These are phyloP conservation scores for Bipolaris cookei DNA, from an alignment of 2,329 filamentous ascomycete species.

Conservation along the genomic window DNA sequence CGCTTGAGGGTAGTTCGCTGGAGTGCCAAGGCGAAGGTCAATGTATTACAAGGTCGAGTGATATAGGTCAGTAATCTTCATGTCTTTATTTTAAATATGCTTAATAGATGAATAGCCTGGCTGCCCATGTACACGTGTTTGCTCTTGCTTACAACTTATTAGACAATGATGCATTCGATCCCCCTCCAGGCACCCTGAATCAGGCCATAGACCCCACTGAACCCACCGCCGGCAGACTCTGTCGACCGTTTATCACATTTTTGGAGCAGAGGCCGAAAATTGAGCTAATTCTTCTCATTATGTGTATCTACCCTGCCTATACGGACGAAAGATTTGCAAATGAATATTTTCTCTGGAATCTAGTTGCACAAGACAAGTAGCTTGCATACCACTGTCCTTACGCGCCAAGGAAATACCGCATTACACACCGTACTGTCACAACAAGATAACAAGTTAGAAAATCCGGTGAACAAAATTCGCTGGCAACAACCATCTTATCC, in stretches of 20 bases:
- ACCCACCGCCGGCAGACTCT: slow-evolving; percentile 14
- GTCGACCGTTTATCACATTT: slow-evolving; percentile 25
- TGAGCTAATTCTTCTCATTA: slow-evolving; percentile 51
- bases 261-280: slow-evolving; percentile 30
- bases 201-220: slow-evolving; percentile 31
- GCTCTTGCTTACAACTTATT: neutral
- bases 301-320: slow-evolving; percentile 50
- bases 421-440: slow-evolving; percentile 42
- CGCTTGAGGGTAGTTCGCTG: too few species aligned
- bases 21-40: slow-evolving; percentile 28
- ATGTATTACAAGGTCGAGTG: too few species aligned
- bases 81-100: neutral
- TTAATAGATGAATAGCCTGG: neutral
- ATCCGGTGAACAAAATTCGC: slow-evolving; percentile 34
- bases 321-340: slow-evolving; percentile 50
- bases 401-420: slow-evolving; percentile 48
- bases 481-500: slow-evolving; percentile 46
- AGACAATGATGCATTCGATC: slow-evolving; percentile 11
- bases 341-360: slow-evolving; percentile 52
- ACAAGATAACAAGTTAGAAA: too few species aligned
- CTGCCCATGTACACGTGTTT: neutral
- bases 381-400: slow-evolving; percentile 51
- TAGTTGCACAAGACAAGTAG: slow-evolving; percentile 40
- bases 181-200: slow-evolving; percentile 20
- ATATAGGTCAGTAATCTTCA: slow-evolving; percentile 17